Evolutionary conservation across 441 rosid genomes (phyloP).

Genomic region (Iberis amara): DNA sequence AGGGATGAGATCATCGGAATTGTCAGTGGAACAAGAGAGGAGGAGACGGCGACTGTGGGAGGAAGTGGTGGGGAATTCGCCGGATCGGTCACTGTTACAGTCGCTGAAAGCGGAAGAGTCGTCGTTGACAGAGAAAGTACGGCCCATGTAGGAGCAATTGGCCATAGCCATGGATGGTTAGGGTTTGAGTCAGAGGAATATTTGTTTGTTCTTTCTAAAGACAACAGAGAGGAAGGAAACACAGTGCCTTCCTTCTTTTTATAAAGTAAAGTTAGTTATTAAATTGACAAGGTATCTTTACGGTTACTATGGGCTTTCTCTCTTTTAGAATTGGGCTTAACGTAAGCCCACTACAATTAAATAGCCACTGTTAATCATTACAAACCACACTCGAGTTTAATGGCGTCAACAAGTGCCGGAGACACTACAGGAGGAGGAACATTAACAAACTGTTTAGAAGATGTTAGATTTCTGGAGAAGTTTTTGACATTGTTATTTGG

Average conservation of each 20-base stretch:
- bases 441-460: slow-evolving; percentile 20
- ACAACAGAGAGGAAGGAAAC: too few species aligned
- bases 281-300: too few species aligned
- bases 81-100: slow-evolving; percentile 91
- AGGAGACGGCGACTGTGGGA: slow-evolving; percentile 56
- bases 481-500: slow-evolving; percentile 26
- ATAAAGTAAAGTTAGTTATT: too few species aligned
- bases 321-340: too few species aligned
- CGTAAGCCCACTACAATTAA: too few species aligned
- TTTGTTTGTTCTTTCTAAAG: not conserved
- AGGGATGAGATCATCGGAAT: slow-evolving; percentile 64
- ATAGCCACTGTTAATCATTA: not conserved
- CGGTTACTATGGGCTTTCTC: too few species aligned
- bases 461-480: slow-evolving; percentile 18
- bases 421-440: slow-evolving; percentile 45
- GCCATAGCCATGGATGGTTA: slow-evolving; percentile 33
- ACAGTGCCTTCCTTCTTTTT: too few species aligned
- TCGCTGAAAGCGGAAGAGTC: slow-evolving; percentile 80
- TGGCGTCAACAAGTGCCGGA: slow-evolving; percentile 73
- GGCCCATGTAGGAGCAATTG: slow-evolving; percentile 40
- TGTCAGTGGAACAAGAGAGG: slow-evolving; percentile 61
- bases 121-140: slow-evolving; percentile 39
- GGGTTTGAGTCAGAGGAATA: not conserved
- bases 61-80: slow-evolving; percentile 62
- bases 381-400: slow-evolving; percentile 78